These are phyloP conservation scores for Vachellia pachyceras DNA, from an alignment of 306 rosid species.

Conservation along the genomic window DNA sequence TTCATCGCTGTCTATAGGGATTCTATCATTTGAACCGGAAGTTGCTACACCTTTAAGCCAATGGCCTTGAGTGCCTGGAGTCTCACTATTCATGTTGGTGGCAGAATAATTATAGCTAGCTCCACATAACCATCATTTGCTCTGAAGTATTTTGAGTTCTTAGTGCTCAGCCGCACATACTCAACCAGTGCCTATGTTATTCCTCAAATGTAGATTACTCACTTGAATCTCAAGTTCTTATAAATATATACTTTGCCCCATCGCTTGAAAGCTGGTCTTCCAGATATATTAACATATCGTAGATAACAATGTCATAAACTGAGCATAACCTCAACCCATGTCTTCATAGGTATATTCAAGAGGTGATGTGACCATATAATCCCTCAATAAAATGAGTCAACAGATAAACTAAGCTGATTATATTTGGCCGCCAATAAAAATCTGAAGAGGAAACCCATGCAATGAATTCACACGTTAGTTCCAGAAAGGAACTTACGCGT, in stretches of 20 bases:
- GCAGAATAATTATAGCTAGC: slow-evolving; percentile 39
- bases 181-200: neutral
- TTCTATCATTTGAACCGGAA: slow-evolving; percentile 41
- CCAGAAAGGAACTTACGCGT: slow-evolving; percentile 33
- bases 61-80: slow-evolving; percentile 48
- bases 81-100: slow-evolving; percentile 73
- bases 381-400: slow-evolving; percentile 22
- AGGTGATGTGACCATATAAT: slow-evolving; percentile 29
- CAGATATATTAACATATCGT: slow-evolving; percentile 2
- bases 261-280: slow-evolving; percentile 24
- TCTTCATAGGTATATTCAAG: slow-evolving; percentile 21
- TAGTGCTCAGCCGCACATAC: slow-evolving; percentile 16
- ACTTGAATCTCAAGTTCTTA: slow-evolving; percentile 1
- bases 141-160: slow-evolving; percentile 29
- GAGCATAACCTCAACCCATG: neutral
- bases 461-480: slow-evolving; percentile 35
- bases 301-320: neutral
- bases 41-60: slow-evolving; percentile 39
- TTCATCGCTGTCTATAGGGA: slow-evolving; percentile 39
- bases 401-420: slow-evolving; percentile 35
- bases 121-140: slow-evolving; percentile 38
- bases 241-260: slow-evolving; percentile 14
- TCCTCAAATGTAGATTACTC: slow-evolving; percentile 4
- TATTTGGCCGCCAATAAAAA: slow-evolving; percentile 19
- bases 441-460: slow-evolving; percentile 18